Evolutionary conservation across 1,284 basidiomycete species (phyloP).

Genomic region (Calocybe gambosa): DNA sequence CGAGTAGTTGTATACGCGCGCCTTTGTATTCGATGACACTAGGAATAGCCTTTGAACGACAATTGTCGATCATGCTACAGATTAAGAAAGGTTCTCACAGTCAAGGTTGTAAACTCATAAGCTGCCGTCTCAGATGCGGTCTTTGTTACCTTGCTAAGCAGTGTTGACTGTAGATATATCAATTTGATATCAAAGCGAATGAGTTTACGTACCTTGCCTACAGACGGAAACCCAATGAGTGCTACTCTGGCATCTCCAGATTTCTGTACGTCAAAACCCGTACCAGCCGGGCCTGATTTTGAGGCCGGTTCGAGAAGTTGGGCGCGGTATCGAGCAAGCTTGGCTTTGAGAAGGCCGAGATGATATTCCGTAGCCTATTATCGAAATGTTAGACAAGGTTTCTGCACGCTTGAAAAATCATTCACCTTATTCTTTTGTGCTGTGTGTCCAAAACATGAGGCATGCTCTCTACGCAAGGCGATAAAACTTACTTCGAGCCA

Average conservation of each 20-base stretch:
- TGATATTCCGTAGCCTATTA: conserved; percentile 88
- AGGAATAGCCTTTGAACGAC: conserved; percentile 68
- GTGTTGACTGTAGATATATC: conserved; percentile 59
- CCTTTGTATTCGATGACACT: conserved; percentile 94
- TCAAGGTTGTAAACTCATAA: conserved; percentile 95
- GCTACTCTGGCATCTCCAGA: conserved; percentile 92
- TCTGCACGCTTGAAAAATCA: background rate
- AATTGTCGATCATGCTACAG: background rate
- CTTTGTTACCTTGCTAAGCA: conserved; percentile 88
- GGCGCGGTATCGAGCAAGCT: conserved; percentile 86
- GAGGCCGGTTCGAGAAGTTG: conserved; percentile 83
- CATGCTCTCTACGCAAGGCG: background rate
- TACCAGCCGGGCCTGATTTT: conserved; percentile 77
- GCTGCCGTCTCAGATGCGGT: conserved; percentile 87
- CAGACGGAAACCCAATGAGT: conserved; percentile 91
- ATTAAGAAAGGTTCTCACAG: conserved; percentile 37
- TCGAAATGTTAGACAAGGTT: conserved; percentile 12
- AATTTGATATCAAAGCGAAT: background rate
- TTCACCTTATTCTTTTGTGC: conserved; percentile 88
- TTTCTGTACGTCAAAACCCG: conserved; percentile 93
- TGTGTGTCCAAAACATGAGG: conserved; percentile 26
- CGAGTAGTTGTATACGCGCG: conserved; percentile 88
- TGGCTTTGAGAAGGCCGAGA: conserved; percentile 83
- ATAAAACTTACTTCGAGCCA: conserved; percentile 76
- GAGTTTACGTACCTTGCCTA: conserved; percentile 64